These are phyloP conservation scores for Coemansia sp. DNA, from an alignment of 192 early-diverging fungal species.

Conservation along the genomic window DNA sequence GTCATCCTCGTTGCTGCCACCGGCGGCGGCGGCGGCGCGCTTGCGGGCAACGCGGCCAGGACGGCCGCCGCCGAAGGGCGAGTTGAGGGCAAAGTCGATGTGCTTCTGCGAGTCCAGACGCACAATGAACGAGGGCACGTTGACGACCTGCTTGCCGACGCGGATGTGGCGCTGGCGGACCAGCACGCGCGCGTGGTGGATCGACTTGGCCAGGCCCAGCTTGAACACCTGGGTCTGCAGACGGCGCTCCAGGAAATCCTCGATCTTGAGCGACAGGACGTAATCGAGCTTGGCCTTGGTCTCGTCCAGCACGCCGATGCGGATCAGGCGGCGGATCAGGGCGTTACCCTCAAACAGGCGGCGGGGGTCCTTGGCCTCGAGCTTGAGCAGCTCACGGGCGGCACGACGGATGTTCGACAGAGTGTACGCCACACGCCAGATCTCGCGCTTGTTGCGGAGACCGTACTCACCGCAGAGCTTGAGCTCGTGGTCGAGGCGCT, in stretches of 20 bases:
- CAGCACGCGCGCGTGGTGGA: conserved; percentile 98
- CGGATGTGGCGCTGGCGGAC: conserved; percentile 98
- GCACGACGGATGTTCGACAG: conserved; percentile 99
- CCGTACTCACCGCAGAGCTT: conserved; percentile 97
- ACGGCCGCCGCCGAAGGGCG: conserved; percentile 97
- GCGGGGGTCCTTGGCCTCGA: conserved; percentile 94
- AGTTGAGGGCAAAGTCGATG: conserved; percentile 79
- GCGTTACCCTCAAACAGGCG: conserved; percentile 99
- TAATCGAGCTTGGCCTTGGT: conserved; percentile 98
- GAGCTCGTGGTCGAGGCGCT: conserved; percentile 92
- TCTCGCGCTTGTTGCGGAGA: conserved; percentile 98
- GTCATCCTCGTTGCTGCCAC: conserved; percentile 61
- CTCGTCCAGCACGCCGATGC: conserved; percentile 98
- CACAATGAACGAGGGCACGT: conserved; percentile 95
- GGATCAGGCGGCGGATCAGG: conserved; percentile 96
- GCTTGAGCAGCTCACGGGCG: conserved; percentile 97
- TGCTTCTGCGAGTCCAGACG: conserved; percentile 80
- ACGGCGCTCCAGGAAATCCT: conserved; percentile 98
- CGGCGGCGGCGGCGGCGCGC: conserved; percentile 71
- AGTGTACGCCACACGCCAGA: conserved; percentile 95
- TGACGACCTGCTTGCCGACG: conserved; percentile 97
- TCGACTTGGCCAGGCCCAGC: conserved; percentile 94
- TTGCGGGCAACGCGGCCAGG: conserved; percentile 96
- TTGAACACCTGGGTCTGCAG: conserved; percentile 99
- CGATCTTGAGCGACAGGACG: conserved; percentile 94